Evolutionary conservation across 768 basidiomycete genomes (phyloP).

Genomic region (Steccherinum ochraceum): DNA sequence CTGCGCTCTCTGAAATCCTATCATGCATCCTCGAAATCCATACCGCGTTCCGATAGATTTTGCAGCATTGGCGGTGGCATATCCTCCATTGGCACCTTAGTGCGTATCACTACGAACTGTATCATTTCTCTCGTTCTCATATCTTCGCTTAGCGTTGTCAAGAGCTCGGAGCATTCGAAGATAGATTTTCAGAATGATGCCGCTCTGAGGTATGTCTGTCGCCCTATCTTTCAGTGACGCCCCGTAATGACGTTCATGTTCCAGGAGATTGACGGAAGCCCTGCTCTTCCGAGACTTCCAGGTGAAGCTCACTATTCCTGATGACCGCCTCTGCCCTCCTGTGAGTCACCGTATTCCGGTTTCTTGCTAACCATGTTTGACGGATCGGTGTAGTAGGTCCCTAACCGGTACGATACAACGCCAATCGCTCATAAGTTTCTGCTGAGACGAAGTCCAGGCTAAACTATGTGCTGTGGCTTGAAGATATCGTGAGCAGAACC

Average conservation of each 20-base stretch:
- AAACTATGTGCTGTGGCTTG: conserved; percentile 84
- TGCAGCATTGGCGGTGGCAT: conserved; percentile 42
- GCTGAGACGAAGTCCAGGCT: conserved; percentile 37
- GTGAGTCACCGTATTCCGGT: conserved; percentile 36
- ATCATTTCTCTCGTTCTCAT: neutral
- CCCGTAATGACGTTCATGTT: conserved; percentile 3
- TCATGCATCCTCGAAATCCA: conserved; percentile 43
- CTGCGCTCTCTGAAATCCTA: neutral
- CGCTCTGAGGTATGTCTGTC: conserved; percentile 52
- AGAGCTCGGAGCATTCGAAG: conserved; percentile 21
- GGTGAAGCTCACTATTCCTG: conserved; percentile 53
- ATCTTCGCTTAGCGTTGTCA: conserved; percentile 17
- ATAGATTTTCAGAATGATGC: conserved; percentile 75
- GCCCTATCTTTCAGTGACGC: neutral
- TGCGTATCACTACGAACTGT: no score
- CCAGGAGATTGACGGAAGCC: conserved; percentile 73
- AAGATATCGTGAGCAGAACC: conserved; percentile 51
- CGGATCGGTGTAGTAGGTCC: conserved; percentile 40
- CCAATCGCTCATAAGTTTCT: neutral
- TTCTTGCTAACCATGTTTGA: neutral
- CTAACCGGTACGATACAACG: conserved; percentile 47
- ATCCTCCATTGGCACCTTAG: conserved; percentile 52
- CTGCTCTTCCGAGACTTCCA: conserved; percentile 72
- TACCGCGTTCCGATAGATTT: conserved; percentile 55
- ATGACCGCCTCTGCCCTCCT: conserved; percentile 80